Conservation (phyloP, 495 filamentous ascomycete genomes). For the Penicillium parvum region DNA sequence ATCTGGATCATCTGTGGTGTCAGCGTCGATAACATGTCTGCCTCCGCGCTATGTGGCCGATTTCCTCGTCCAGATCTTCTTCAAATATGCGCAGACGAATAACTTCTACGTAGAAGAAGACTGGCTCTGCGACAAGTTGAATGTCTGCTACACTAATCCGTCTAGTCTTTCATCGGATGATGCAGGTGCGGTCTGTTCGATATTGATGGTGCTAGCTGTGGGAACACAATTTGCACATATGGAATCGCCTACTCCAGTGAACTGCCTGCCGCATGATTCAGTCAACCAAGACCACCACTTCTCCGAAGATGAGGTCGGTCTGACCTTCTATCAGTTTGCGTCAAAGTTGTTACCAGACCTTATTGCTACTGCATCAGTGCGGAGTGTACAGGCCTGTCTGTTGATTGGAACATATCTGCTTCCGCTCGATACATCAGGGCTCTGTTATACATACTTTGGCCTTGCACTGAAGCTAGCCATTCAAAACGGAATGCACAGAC, state of each 20-base stretch:
- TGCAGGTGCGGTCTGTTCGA: constrained; percentile 42
- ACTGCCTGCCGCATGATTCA: constrained; percentile 28
- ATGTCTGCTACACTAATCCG: constrained; percentile 42
- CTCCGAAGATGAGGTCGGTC: constrained; percentile 48
- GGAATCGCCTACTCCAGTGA: constrained; percentile 42
- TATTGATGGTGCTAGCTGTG: constrained; percentile 49
- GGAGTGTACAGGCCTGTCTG: constrained; percentile 50
- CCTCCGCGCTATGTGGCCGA: constrained; percentile 49
- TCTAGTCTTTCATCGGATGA: constrained; percentile 42
- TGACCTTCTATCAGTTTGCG: constrained; percentile 50
- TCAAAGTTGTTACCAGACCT: constrained; percentile 49
- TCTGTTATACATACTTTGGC: constrained; percentile 50
- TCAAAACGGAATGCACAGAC: constrained; percentile 53
- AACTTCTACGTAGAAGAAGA: constrained; percentile 50
- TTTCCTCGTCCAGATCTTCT: constrained; percentile 49
- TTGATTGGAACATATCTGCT: constrained; percentile 48
- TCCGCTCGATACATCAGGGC: constrained; percentile 46
- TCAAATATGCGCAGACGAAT: constrained; percentile 51
- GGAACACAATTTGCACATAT: constrained; percentile 54
- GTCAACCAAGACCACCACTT: constrained; percentile 40
- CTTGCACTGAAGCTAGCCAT: constrained; percentile 48
- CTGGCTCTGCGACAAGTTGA: constrained; percentile 44
- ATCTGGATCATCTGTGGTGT: constrained; percentile 37
- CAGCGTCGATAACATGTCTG: constrained; percentile 41
- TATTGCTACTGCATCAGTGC: constrained; percentile 48